These are phyloP conservation scores for Circinella minor DNA, from an alignment of 371 early-diverging fungal genomes.

Conservation along the genomic window DNA sequence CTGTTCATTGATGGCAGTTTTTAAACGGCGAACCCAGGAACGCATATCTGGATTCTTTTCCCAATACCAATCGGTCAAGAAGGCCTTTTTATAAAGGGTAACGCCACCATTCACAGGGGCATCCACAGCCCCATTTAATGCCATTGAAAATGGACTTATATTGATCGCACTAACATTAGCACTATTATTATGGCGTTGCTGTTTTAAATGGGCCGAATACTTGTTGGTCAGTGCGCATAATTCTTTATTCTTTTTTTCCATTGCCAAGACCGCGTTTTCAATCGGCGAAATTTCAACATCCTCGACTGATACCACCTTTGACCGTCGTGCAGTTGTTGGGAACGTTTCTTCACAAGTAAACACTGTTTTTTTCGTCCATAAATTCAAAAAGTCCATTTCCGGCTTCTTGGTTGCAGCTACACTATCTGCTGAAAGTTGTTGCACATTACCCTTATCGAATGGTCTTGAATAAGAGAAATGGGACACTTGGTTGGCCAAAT, in stretches of 20 bases:
- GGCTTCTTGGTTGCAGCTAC: conserved; percentile 28
- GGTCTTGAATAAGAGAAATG: conserved; percentile 73
- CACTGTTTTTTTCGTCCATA: conserved; percentile 80
- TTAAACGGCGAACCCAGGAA: conserved; percentile 54
- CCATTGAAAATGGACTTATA: conserved; percentile 80
- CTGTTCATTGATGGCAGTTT: conserved; percentile 69
- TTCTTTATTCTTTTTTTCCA: conserved; percentile 74
- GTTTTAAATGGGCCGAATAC: conserved; percentile 41
- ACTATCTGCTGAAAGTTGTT: neutral
- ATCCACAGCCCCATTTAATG: conserved; percentile 83
- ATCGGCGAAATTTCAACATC: conserved; percentile 73
- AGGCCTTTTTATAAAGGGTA: conserved; percentile 75
- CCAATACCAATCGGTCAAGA: conserved; percentile 57
- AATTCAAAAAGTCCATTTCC: conserved; percentile 69
- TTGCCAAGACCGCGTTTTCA: conserved; percentile 78
- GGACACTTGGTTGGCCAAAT: conserved; percentile 66
- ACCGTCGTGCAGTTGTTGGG: conserved; percentile 70
- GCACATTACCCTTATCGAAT: conserved; percentile 15
- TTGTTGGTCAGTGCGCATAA: conserved; percentile 59
- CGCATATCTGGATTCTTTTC: conserved; percentile 52
- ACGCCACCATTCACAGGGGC: conserved; percentile 90
- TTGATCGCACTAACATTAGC: conserved; percentile 41
- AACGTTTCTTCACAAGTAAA: conserved; percentile 70
- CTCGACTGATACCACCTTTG: conserved; percentile 55
- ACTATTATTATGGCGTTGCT: neutral